Percentiles rank a stretch among this genome's conserved stretches.
phyloP scores from a whole-genome alignment of 1,284 basidiomycete species.

The Irpex sp. region DNA sequence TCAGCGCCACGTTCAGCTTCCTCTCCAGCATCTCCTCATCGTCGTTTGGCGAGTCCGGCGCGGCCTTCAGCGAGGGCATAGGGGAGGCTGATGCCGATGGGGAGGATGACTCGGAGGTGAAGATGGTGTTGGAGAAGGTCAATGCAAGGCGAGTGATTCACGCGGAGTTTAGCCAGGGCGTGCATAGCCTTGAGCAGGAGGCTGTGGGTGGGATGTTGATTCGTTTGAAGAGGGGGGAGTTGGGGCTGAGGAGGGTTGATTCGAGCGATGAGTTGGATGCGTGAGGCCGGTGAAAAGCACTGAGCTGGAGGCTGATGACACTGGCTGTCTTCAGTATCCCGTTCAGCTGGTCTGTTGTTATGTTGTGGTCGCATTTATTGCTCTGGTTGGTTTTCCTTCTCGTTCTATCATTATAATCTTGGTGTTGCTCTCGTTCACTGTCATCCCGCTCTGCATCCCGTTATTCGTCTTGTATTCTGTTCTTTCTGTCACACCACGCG shows the following conservation, averaged over 20 bases:
- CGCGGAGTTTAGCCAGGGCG: constrained; percentile 31
- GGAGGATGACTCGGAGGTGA: constrained; percentile 26
- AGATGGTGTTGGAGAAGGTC: constrained; percentile 34
- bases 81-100: neutral
- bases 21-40: neutral
- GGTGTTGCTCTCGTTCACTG: too few relatives aligned
- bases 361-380: neutral
- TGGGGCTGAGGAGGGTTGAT: constrained; percentile 25
- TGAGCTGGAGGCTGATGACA: too few relatives aligned
- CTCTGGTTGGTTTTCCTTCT: neutral
- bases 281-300: neutral
- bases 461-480: too few relatives aligned
- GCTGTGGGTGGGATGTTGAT: constrained; percentile 29
- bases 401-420: neutral
- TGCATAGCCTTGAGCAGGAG: constrained; percentile 36
- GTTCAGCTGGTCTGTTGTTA: neutral
- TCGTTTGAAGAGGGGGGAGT: constrained; percentile 26
- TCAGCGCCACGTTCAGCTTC: constrained; percentile 4
- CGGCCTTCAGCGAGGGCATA: neutral
- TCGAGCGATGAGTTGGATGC: neutral
- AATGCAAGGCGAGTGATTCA: constrained; percentile 37
- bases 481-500: too few relatives aligned
- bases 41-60: constrained; percentile 3
- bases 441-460: too few relatives aligned
- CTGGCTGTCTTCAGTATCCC: too few relatives aligned